phyloP scores from a whole-genome alignment of 305 asterid genomes.

The Fraxinus baroniana region DNA sequence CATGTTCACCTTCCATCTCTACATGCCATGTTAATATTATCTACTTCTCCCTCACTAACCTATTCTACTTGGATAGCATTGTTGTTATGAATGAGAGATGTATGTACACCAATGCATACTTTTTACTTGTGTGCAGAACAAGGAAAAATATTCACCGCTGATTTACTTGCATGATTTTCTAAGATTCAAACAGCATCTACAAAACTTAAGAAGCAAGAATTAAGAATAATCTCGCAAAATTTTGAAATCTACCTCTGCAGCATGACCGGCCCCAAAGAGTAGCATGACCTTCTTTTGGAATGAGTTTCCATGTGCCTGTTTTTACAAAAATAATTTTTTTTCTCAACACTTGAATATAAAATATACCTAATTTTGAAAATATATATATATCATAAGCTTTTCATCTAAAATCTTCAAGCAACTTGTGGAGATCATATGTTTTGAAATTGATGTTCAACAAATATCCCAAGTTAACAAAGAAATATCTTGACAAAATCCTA shows the following conservation, averaged over 20 bases:
- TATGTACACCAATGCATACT: background rate
- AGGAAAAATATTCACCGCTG: background rate
- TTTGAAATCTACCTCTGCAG: constrained; percentile 46
- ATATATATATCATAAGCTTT: background rate
- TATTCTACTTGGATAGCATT: background rate
- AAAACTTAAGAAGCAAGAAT: background rate
- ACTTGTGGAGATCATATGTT: background rate
- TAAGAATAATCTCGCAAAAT: background rate
- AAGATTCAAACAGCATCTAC: background rate
- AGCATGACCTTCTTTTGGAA: constrained; percentile 72
- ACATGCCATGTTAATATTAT: background rate
- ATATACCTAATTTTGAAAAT: background rate
- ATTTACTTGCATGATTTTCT: background rate
- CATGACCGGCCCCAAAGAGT: constrained; percentile 58
- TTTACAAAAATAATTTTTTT: background rate
- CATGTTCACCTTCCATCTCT: background rate
- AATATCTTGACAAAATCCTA: constrained; percentile 4
- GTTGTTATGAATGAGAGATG: background rate
- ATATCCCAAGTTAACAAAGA: background rate
- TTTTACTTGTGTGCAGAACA: background rate
- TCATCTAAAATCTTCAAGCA: background rate
- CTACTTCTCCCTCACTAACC: background rate
- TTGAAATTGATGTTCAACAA: constrained; percentile 1
- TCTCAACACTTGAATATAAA: background rate
- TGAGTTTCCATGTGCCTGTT: constrained; percentile 74